Evolutionary conservation across 495 filamentous ascomycete species (phyloP), one percentile per base, ranked within the genome.

Genomic region (Pseudotulostoma volvatum): DNA sequence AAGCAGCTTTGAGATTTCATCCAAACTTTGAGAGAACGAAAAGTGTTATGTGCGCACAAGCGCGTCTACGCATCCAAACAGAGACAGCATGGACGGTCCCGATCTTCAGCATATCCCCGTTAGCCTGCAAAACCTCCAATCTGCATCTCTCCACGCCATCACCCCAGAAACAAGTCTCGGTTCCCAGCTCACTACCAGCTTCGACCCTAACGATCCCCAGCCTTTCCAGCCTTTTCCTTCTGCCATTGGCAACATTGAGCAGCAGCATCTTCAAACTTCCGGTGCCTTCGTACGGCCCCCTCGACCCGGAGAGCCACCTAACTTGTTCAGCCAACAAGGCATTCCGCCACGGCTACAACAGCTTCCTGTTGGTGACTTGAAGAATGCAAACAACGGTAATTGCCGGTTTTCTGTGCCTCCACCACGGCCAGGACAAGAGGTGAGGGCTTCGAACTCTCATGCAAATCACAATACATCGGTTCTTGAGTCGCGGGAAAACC

Each of bases 201-300:
- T 54, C 34, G 40, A 48, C 34, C 30, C 40, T 4, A 41, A 36
- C 9, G 51, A 55, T 31, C 41, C 55, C 18, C 49, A 53, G 23
- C 43, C 47, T 0, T 44, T 57, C 23, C 47, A 47, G 5, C 34
- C 46, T 1, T 45, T 57, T 18, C 53, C 52, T 18, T 36, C 42
- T 28, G 34, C 52, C 3, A 42, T 53, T 5, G 53, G 45, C 21
- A 41, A 49, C 23, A 40, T 53, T n/a, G n/a, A n/a, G 32, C 41
- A 40, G 5, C 49, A 50, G 5, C 47, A 46, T 21, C n/a, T 44
- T 35, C 17, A 17, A 48, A 32, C 38, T 30, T 34, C 37, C 19
- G 19, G 15, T 11, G 31, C 16, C 17, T 51, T 44, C 31, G 32
- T 49, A 1, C 39, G 47, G 18, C 38, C 43, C 11, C 36, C 32